Base-by-base conservation (phyloP, 345 rosid genomes). In the Populus euphratica region DNA sequence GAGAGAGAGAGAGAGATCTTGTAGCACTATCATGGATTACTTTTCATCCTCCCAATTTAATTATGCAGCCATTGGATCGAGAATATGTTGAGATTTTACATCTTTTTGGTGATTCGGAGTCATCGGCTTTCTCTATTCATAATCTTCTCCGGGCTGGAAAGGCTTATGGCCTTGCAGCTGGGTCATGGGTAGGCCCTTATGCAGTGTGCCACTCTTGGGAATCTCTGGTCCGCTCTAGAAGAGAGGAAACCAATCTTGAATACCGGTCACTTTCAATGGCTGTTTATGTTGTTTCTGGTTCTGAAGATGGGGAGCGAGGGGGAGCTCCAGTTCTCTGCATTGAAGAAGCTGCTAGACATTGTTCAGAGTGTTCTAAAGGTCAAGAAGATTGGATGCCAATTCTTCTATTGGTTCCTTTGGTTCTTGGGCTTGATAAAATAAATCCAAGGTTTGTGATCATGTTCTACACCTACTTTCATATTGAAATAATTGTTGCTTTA, bases 171-270 rank as follows among this genome's bases (percentile, higher is more conserved):
- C 99, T 96, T 67, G 97, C 96, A 50, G 94, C 93, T 81, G 99
- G 99, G 73, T 93, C 98, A 84, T 96, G 99, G 99, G 89, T 96
- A 49, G 98, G 99, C 54, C 99, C 99, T 52, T 96, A 96, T 81
- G 97, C 99, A 35, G 85, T 88, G 75, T 96, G 99, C 80, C 94
- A 96, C 59, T 80, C 98, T 2, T 93, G 97, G 94, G 97, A 92
- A 81, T 82, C 87, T 64, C 89, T 96, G 77, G 85, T 81, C 18
- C 91, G 89, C 80, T 68, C 75, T 75, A 85, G 79, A 85, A 84
- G 86, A 81, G 89, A 83, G 78, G 87, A 86, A 76, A 78, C 74
- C 74, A 83, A 77, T 78, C 76, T 74, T 73, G 80, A 76, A 43
- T 70, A 70, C 62, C 83, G 75, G 17, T 59, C 80, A 41, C 90